A percentile compares a stretch with the other conserved stretches of the same genome.
phyloP scores from a whole-genome alignment of 768 basidiomycete species.

The Suillus spraguei region DNA sequence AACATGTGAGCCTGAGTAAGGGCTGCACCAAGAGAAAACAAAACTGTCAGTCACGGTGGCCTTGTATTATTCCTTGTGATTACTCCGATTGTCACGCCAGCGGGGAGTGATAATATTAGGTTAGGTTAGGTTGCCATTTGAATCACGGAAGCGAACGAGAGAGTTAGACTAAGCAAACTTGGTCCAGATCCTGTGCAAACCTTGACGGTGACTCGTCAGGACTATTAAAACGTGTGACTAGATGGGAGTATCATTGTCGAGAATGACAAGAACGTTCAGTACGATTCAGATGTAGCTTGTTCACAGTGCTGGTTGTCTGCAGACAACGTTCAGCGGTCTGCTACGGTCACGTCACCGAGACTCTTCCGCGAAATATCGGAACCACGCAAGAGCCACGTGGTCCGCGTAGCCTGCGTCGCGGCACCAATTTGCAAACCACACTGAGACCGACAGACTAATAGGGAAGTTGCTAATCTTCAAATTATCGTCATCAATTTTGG shows the following conservation, averaged over 20 bases:
- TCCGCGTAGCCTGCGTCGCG: neutral
- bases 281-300: neutral
- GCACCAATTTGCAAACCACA: neutral
- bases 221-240: neutral
- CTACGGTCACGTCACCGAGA: neutral
- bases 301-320: neutral
- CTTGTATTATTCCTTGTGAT: neutral
- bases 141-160: conserved; percentile 7
- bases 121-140: neutral
- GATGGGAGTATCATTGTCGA: neutral
- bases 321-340: neutral
- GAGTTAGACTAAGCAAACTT: neutral
- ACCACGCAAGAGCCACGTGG: neutral
- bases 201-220: neutral
- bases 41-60: too few species aligned
- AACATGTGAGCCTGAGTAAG: neutral
- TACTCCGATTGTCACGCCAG: neutral
- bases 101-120: conserved; percentile 1
- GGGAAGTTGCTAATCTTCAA: conserved; percentile 1
- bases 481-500: conserved; percentile 6
- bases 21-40: conserved; percentile 3
- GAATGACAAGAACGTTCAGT: neutral
- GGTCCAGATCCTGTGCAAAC: conserved; percentile 7
- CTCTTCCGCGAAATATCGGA: neutral
- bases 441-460: conserved; percentile 1